Evolutionary conservation across 2,329 filamentous ascomycete genomes (phyloP).

Genomic region (Aspergillus clavatus): DNA sequence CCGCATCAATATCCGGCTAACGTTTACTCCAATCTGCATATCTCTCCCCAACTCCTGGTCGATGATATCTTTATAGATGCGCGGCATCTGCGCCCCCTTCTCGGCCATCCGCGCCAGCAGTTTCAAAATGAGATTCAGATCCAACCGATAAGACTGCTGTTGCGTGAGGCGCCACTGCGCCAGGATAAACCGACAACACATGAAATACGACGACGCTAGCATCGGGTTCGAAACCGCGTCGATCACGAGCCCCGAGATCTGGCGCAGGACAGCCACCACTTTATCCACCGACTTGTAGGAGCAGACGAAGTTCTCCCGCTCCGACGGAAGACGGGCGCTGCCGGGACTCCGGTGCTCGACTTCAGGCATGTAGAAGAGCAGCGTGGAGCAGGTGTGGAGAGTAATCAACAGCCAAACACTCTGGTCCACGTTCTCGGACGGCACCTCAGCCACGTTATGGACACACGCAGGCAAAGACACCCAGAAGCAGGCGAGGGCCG

Average conservation of each 20-base stretch:
- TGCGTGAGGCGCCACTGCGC: slow-evolving; percentile 7
- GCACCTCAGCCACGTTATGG: too few relatives aligned
- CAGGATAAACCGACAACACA: slow-evolving; percentile 10
- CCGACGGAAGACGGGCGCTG: too few relatives aligned
- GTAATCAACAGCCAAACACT: too few relatives aligned
- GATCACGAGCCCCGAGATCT: slow-evolving; percentile 1
- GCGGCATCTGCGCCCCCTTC: slow-evolving; percentile 1
- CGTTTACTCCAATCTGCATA: background rate
- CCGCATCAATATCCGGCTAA: background rate
- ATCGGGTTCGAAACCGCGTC: slow-evolving; percentile 2
- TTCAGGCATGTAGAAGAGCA: too few relatives aligned
- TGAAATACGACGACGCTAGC: slow-evolving; percentile 9
- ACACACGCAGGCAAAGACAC: too few relatives aligned
- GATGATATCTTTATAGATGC: slow-evolving; percentile 5
- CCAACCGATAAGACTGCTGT: slow-evolving; percentile 6
- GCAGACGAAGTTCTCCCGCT: too few relatives aligned
- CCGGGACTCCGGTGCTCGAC: too few relatives aligned
- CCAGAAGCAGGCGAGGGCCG: too few relatives aligned
- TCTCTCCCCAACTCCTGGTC: slow-evolving; percentile 3
- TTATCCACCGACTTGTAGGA: background rate
- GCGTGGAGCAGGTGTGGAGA: too few relatives aligned
- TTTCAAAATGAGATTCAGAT: slow-evolving; percentile 5
- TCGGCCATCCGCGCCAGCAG: slow-evolving; percentile 4
- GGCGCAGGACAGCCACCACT: background rate
- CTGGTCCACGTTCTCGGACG: too few relatives aligned